These are phyloP conservation scores for Xylaria grammica DNA, from an alignment of 495 filamentous ascomycete genomes.

Conservation along the genomic window DNA sequence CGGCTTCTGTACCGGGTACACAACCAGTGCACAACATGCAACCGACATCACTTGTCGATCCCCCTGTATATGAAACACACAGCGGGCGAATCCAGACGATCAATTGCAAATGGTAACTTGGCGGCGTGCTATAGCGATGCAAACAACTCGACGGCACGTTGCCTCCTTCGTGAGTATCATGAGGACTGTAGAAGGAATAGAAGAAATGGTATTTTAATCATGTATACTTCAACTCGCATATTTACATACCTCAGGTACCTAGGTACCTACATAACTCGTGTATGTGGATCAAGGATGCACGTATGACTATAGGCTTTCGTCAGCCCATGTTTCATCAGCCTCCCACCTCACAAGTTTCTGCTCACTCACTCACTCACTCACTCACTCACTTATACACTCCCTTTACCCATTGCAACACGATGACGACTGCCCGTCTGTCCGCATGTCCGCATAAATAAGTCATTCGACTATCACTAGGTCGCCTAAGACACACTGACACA, in stretches of 20 bases:
- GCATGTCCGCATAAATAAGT: too few relatives aligned
- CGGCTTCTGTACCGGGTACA: too few relatives aligned
- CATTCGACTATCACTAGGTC: too few relatives aligned
- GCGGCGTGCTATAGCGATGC: too few relatives aligned
- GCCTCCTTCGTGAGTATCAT: too few relatives aligned
- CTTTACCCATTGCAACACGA: neutral
- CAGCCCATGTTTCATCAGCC: conserved; percentile 14
- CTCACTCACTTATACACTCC: neutral
- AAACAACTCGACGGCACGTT: too few relatives aligned
- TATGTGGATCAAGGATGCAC: conserved; percentile 1
- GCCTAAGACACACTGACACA: too few relatives aligned
- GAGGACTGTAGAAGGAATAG: too few relatives aligned
- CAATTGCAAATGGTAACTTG: neutral
- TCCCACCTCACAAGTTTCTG: neutral
- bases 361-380: neutral
- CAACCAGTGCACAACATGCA: neutral
- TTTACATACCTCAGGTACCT: too few relatives aligned
- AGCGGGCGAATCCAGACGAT: neutral
- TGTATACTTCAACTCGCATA: too few relatives aligned
- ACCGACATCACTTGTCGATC: neutral
- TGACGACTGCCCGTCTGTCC: conserved; percentile 10
- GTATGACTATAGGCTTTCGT: conserved; percentile 3
- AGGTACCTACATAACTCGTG: too few relatives aligned
- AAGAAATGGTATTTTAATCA: too few relatives aligned
- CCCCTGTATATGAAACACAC: conserved; percentile 4